Evolutionary conservation across 805 yeast genomes (phyloP).

Genomic region (Sungouiozyma intestinalis): DNA sequence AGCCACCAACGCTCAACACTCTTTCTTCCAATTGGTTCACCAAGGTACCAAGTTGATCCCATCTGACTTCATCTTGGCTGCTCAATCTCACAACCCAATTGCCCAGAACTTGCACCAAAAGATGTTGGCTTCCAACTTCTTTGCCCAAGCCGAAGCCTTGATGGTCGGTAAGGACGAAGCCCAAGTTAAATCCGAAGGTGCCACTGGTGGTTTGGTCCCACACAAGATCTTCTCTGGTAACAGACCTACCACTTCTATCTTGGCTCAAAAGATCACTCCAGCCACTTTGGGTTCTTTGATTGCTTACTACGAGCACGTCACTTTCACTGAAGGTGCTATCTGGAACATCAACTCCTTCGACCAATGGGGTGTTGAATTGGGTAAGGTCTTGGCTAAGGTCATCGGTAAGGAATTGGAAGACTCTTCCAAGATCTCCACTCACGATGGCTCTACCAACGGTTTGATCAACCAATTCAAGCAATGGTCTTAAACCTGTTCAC

Average conservation of each 20-base stretch:
- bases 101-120: conserved; percentile 89
- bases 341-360: conserved; percentile 99
- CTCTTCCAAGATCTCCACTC: conserved; percentile 44
- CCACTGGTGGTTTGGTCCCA: conserved; percentile 75
- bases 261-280: conserved; percentile 93
- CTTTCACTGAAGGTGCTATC: conserved; percentile 96
- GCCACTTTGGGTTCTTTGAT: conserved; percentile 92
- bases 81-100: conserved; percentile 95
- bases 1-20: conserved; percentile 97
- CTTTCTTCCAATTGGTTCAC: conserved; percentile 98
- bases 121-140: conserved; percentile 98
- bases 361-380: conserved; percentile 99
- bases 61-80: conserved; percentile 92
- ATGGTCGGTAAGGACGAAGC: conserved; percentile 89
- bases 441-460: conserved; percentile 86
- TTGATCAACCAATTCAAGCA: conserved; percentile 91
- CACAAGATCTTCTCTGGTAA: conserved; percentile 96
- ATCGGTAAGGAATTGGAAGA: conserved; percentile 82
- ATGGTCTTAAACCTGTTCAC: too few relatives aligned
- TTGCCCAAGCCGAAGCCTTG: conserved; percentile 96
- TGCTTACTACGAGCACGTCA: conserved; percentile 95
- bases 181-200: conserved; percentile 82
- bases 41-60: conserved; percentile 98
- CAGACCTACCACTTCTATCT: conserved; percentile 97
- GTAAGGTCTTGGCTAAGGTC: conserved; percentile 93